Base-by-base conservation (phyloP, 169 alveolate species). In the Cryptosporidium parvum region DNA sequence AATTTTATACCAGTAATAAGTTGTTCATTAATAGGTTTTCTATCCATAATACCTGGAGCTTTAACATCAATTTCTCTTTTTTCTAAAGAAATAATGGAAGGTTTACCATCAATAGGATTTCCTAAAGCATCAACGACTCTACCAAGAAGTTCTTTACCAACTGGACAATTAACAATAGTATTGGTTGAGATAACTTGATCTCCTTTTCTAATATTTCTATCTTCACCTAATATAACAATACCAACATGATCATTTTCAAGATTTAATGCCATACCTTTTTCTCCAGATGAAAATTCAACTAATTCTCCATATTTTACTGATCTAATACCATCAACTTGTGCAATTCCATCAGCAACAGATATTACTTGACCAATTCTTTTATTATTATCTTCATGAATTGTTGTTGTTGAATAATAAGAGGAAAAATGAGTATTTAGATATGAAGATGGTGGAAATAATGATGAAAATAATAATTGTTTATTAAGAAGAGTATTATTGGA, bases 11-110 rank as follows among this genome's bases (percentile, higher is more conserved):
- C 99, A 16, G 98, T 97, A 68, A 96, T 95, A 98, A 98, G 96
- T 84, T 99, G 99, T 93, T 98, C 99, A 91, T 96, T 96, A 67
- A 98, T 99, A 68, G 98, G 95, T 86, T 98, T 94, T 73, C 99
- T 95, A 31, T 98, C 99, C 56, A 97, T 97, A 92, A 98, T 97
- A 48, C 99, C 99, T 10, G 99, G 99, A 56, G 99, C 99, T 91
- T 97, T 98, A 45, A 97, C 94, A 93, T 98, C 99, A 53, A 98
- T 97, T 61, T 98, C 95, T 84, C 97, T 95, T 68, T 98, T 95
- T 59, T 92, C 93, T 86, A 87, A 95, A 8, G 98, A 85, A 59
- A 91, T 89, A 21, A 98, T 97, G 7, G 98, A 97, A 29, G 80
- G 93, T 51, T 91, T 91, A 23, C 99, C 99, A 75, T 98, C 99